Base-by-base conservation (phyloP, 2,329 filamentous ascomycete genomes). In the Amphichorda felina region DNA sequence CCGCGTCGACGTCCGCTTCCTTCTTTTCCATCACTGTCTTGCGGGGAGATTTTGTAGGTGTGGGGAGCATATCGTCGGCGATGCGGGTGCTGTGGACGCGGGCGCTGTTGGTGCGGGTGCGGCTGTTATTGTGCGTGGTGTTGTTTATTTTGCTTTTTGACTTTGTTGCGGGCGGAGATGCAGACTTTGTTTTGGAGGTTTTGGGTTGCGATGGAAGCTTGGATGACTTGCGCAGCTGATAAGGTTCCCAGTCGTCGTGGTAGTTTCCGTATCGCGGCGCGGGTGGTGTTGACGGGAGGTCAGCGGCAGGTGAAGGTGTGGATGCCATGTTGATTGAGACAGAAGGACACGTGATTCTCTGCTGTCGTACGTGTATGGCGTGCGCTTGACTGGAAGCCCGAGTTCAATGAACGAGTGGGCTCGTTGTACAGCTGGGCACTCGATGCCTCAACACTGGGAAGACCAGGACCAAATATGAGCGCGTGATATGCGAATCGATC, bases 1-100 rank as follows among this genome's bases (percentile, higher is more conserved):
- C 61, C 2, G 64, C 57, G 33, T 63, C 61, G 38, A 79, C 65
- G 33, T 65, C 64, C 41, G 66, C 61, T 35, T 63, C 57, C 18
- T 63, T 63, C 49, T 70, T 64, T 47, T 63, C 18, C 11, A 27
- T 60, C 14, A 63, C 64, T 2, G 66, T 64, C 62, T 82, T 84
- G 55, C 70, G 70, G 3, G 77, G 84, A 3, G 84, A 89, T 62
- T 88, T 88, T 43, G 76, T 72, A 2, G 84, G 84, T 3, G 84
- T 89, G 13, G 80, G 82, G 31, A 88, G 71, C 70, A 83, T 81
- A 42, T 64, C 67, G 37, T 56, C 24, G 21, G 28, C 15, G 24
- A 24, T 24, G 21, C 6, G 21, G 21, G 6, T 10, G 21, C 10
- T 6, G 21, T 24, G 18, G 17, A 15, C 11, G 9, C 5, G 8